Percentiles rank a stretch among this genome's conserved stretches.
phyloP scores from a whole-genome alignment of 352 stramenopile species.

The Vaucheria bursata region DNA sequence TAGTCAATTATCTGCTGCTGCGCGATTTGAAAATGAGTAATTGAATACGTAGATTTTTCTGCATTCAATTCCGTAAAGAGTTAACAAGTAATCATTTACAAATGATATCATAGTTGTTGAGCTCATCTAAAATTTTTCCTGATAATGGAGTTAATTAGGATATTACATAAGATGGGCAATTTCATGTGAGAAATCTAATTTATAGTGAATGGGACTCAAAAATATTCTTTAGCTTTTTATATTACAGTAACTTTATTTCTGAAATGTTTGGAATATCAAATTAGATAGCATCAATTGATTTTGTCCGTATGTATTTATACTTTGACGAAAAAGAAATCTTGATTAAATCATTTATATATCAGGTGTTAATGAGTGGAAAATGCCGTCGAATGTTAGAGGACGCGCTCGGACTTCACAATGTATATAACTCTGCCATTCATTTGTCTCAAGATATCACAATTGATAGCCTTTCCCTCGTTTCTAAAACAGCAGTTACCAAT shows the following conservation, averaged over 20 bases:
- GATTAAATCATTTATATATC: not conserved
- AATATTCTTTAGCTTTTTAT: not conserved
- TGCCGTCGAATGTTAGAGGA: conserved; percentile 22
- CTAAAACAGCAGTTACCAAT: conserved; percentile 8
- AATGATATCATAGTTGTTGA: too few relatives aligned
- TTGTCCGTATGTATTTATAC: not conserved
- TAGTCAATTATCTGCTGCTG: not conserved
- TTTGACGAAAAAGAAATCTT: not conserved
- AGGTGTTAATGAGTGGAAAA: conserved; percentile 40
- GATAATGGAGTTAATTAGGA: too few relatives aligned
- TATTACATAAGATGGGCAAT: too few relatives aligned
- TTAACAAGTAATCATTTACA: too few relatives aligned
- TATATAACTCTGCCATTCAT: conserved; percentile 9
- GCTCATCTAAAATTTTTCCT: too few relatives aligned
- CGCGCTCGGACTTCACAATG: conserved; percentile 16
- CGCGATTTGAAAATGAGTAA: too few relatives aligned
- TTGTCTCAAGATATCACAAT: conserved; percentile 6
- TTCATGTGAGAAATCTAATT: not conserved
- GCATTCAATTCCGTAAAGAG: too few relatives aligned
- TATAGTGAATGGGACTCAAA: not conserved
- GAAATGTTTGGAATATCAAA: not conserved
- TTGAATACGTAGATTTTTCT: too few relatives aligned
- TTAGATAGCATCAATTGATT: not conserved
- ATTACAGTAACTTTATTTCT: not conserved
- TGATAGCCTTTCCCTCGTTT: not conserved